phyloP scores from a whole-genome alignment of 148 eudicot species.

The Fagopyrum tataricum region DNA sequence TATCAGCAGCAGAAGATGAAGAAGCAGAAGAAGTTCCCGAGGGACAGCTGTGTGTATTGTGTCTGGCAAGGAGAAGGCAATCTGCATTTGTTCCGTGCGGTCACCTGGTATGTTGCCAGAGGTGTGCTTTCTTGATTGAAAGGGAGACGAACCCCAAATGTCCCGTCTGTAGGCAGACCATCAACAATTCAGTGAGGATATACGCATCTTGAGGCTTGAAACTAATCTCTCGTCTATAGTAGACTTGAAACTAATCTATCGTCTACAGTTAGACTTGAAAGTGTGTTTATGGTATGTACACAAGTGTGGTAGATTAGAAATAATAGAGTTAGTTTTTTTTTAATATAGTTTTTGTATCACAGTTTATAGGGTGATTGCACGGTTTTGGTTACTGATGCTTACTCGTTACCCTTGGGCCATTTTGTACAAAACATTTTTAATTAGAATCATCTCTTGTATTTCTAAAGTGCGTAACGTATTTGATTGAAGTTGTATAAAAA shows the following conservation, averaged over 20 bases:
- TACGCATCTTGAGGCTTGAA: conserved; percentile 23
- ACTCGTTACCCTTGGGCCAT: neutral
- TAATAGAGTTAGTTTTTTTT: neutral
- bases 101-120: conserved; percentile 79
- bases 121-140: conserved; percentile 14
- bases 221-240: neutral
- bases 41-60: conserved; percentile 62
- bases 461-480: too few species aligned
- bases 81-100: conserved; percentile 95
- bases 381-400: neutral
- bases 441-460: too few species aligned
- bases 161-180: conserved; percentile 75
- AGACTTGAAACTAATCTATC: neutral
- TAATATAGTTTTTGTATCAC: neutral
- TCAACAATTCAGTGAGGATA: conserved; percentile 56
- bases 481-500: too few species aligned
- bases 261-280: neutral
- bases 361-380: neutral
- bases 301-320: neutral
- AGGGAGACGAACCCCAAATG: conserved; percentile 55
- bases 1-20: conserved; percentile 34
- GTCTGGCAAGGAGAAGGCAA: conserved; percentile 54
- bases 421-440: neutral
- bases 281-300: neutral
- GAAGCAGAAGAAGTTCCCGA: conserved; percentile 43